Evolutionary conservation across 176 grass and related monocot species (phyloP), one percentile per base, ranked within the genome.

Genomic region (Phragmites australis): DNA sequence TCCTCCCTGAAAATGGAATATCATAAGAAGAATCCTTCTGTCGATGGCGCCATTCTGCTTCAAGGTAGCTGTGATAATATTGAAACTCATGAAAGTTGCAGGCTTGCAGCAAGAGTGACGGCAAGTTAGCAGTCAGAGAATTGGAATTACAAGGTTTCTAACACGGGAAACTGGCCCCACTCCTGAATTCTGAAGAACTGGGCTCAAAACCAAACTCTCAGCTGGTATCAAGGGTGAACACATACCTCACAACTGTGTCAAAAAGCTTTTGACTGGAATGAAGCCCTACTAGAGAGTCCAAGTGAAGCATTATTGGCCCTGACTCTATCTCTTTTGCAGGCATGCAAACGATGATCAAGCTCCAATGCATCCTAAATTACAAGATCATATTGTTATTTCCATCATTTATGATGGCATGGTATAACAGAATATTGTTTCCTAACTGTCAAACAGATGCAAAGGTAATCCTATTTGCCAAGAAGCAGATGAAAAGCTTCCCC

Each of bases 271-370:
- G 3, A 59, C 92, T 98, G 68, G 21, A 44, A 72, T 98, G 96
- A 47, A 94, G 21, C 68, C 86, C n/a, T n/a, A n/a, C 86, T 51
- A 98, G 86, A 54, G 96, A 98, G 69, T 98, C 92, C 82, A 98
- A 89, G 72, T 98, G 96, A 82, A 94, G 82, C 18, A 98, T 72
- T 30, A 75, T 44, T 54, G 96, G 96, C 31, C 92, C 96, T 5
- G 75, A 86, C 69, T 89, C 27, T 54, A 53, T 79, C 70, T 84
- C 79, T 70, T 98, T 83, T 79, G 67, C 68, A 19, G 96, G 92
- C 74, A 94, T 93, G 60, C 84, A 94, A 78, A 98, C 85, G 71
- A 98, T 93, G 59, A 88, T 74, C 86, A 98, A 89, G 78, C 96
- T 98, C 92, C 96, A 98, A 49, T 98, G 96, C 84, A 91, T 30